Base-by-base conservation (phyloP, 2,329 filamentous ascomycete genomes). In the Claviceps pazoutovae region DNA sequence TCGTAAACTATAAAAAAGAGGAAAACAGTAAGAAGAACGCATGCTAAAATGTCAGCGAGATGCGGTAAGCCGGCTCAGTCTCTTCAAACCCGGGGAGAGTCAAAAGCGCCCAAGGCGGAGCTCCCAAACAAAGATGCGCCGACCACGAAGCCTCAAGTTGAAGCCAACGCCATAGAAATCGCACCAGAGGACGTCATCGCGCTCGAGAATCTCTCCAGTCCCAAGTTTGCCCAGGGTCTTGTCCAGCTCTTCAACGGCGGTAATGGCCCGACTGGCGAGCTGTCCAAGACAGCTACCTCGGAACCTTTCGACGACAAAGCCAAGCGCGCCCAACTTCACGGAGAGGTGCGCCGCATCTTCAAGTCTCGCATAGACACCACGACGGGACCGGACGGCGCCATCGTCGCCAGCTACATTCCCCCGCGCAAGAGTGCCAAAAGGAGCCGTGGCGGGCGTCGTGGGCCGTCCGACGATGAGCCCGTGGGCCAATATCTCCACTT, bases 401-500 rank as follows among this genome's bases (percentile, higher is more conserved):
- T 83, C 53, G 79, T 86, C 46, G 86, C 86, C 26, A 74, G 74
- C 6, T 78, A 86, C 51, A 74, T 86, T 56, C 74, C 75, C 69
- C 76, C 34, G 60, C 67, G 61, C 16, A 65, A 62, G 46, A 59
- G 59, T 51, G 65, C 63, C 55, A 66, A 62, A 53, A 58, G 58
- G 51, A 56, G 53, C 49, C 53, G 62, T 43, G 60, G 57, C 3
- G 57, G 57, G 2, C 58, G 62, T 23, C 59, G 60, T 9, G 57
- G 56, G 19, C 58, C 58, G 14, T 36, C 48, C 11, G 60, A 63
- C 3, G 63, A 67, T 53, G 65, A 67, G 55, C 65, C 65, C 53
- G 55, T 66, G 75, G 88, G 86, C 17, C 84, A 89, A 48, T 93
- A 88, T 65, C 71, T 95, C 14, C 89, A 95, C 66, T 95, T 95